These are phyloP conservation scores for Xerocomellus intermedius DNA, from an alignment of 768 basidiomycete genomes.

Conservation along the genomic window DNA sequence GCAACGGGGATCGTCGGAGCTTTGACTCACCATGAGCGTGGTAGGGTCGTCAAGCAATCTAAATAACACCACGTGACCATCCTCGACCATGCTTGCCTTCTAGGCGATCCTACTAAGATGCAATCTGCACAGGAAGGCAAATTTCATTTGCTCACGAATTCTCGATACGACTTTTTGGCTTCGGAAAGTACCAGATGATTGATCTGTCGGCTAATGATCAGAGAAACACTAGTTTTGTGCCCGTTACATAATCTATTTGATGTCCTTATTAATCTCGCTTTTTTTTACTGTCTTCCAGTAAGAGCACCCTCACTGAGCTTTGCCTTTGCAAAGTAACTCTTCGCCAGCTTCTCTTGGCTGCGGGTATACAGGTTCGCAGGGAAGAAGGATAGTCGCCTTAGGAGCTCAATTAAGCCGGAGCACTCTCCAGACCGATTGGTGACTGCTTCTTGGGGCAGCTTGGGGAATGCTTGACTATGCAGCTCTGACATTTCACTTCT, in stretches of 20 bases:
- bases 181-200: slow-evolving; percentile 51
- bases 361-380: slow-evolving; percentile 54
- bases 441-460: slow-evolving; percentile 38
- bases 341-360: slow-evolving; percentile 39
- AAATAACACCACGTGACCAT: neutral
- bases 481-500: slow-evolving; percentile 56
- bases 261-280: neutral
- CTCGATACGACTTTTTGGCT: slow-evolving; percentile 65
- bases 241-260: slow-evolving; percentile 14
- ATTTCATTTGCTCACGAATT: neutral
- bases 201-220: neutral
- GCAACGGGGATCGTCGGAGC: slow-evolving; percentile 64
- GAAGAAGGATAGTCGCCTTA: slow-evolving; percentile 34
- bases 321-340: slow-evolving; percentile 54
- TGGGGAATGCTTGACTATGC: slow-evolving; percentile 75
- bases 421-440: slow-evolving; percentile 45
- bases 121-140: neutral
- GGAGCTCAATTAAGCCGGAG: slow-evolving; percentile 84
- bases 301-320: slow-evolving; percentile 28
- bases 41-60: slow-evolving; percentile 30
- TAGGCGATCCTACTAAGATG: slow-evolving; percentile 60
- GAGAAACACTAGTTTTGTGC: neutral
- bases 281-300: neutral
- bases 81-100: neutral
- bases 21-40: slow-evolving; percentile 63